Conservation (phyloP, 2,329 filamentous ascomycete species). For the Colletotrichum destructivum region DNA sequence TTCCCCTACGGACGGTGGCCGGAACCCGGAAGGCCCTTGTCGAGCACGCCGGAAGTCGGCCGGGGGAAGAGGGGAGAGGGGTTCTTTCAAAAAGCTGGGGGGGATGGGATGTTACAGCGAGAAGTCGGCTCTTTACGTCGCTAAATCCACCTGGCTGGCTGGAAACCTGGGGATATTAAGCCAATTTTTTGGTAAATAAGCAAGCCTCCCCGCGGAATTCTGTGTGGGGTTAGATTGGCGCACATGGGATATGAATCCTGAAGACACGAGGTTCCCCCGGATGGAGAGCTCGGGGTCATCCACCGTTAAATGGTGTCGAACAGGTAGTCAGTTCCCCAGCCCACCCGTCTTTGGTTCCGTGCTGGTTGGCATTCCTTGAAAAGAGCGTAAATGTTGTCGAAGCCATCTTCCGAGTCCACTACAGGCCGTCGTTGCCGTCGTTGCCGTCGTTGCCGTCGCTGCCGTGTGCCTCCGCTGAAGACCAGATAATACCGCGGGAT, state of each 20-base stretch:
- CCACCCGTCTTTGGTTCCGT: no score
- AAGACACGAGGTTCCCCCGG: not conserved
- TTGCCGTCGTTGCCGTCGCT: no score
- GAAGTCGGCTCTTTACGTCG: not conserved
- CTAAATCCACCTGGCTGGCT: not conserved
- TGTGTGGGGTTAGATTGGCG: conserved; percentile 1
- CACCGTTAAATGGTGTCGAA: no score
- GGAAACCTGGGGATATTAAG: conserved; percentile 19
- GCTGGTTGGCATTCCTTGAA: no score
- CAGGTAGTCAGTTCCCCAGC: no score
- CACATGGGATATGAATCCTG: not conserved
- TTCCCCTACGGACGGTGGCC: not conserved
- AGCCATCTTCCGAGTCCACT: no score
- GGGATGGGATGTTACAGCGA: conserved; percentile 13
- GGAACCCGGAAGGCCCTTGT: conserved; percentile 10
- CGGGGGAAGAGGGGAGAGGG: not conserved
- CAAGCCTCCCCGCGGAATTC: conserved; percentile 5
- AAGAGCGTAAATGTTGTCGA: no score
- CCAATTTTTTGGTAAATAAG: not conserved
- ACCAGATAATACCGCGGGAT: no score
- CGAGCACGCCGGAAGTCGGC: not conserved
- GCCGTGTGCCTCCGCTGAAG: no score
- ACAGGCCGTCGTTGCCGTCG: no score
- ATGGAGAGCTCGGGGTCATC: no score
- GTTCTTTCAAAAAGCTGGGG: conserved; percentile 12